These are phyloP conservation scores for Globisporangium viniferum DNA, from an alignment of 352 stramenopile species.

Conservation along the genomic window DNA sequence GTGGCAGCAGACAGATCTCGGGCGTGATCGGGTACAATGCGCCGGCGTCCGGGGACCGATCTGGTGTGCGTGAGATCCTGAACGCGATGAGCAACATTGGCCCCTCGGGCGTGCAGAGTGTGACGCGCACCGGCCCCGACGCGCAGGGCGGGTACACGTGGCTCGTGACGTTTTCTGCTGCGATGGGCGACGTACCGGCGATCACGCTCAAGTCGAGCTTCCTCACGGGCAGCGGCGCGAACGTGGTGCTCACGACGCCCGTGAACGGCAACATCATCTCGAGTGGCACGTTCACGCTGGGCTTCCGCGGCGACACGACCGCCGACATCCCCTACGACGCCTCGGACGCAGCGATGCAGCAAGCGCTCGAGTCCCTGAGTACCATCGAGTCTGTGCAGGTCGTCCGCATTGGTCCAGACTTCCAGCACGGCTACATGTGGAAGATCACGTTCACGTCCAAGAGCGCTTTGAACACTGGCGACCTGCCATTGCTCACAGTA, in stretches of 20 bases:
- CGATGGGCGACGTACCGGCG: slow-evolving; percentile 62
- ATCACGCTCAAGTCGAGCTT: slow-evolving; percentile 64
- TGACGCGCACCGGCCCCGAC: slow-evolving; percentile 64
- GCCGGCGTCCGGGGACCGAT: slow-evolving; percentile 39
- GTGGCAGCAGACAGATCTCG: slow-evolving; percentile 88
- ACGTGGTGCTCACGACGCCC: slow-evolving; percentile 60
- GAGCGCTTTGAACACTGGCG: slow-evolving; percentile 42
- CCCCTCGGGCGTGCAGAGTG: slow-evolving; percentile 43
- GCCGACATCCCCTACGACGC: slow-evolving; percentile 83
- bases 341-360: slow-evolving; percentile 60
- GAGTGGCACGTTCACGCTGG: slow-evolving; percentile 90
- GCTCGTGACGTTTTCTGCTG: slow-evolving; percentile 81
- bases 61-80: slow-evolving; percentile 64
- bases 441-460: slow-evolving; percentile 74
- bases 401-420: slow-evolving; percentile 41
- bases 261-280: slow-evolving; percentile 62
- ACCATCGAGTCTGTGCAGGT: slow-evolving; percentile 68
- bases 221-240: slow-evolving; percentile 66
- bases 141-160: slow-evolving; percentile 89
- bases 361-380: slow-evolving; percentile 49
- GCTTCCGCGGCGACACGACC: slow-evolving; percentile 87
- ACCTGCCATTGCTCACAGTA: slow-evolving; percentile 58
- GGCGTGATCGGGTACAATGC: slow-evolving; percentile 90
- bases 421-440: slow-evolving; percentile 71
- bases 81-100: slow-evolving; percentile 81